phyloP scores from a whole-genome alignment of 306 rosid genomes.

The Gillenia trifoliata region DNA sequence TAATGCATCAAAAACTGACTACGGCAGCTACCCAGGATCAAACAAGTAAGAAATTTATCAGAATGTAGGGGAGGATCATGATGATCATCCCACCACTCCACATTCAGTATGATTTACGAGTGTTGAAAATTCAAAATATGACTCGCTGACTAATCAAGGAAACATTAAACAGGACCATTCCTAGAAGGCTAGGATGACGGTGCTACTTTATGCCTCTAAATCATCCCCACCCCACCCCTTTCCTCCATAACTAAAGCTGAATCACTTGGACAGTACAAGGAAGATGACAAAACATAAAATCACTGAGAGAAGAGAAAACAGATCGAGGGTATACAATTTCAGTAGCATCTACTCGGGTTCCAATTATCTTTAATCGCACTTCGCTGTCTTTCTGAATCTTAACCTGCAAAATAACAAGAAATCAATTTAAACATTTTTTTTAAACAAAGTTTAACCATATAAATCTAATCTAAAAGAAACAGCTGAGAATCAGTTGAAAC shows the following conservation, averaged over 20 bases:
- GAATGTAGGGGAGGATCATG: background rate
- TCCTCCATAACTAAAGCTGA: background rate
- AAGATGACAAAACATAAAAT: background rate
- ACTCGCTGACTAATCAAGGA: conserved; percentile 14
- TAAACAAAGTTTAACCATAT: background rate
- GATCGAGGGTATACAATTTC: conserved; percentile 59
- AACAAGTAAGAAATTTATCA: background rate
- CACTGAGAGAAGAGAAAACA: background rate
- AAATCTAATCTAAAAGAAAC: background rate
- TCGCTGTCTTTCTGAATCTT: conserved; percentile 97
- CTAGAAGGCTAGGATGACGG: background rate
- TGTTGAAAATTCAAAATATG: background rate
- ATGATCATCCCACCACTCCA: background rate
- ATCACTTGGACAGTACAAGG: background rate
- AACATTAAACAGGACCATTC: background rate
- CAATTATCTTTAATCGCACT: conserved; percentile 93
- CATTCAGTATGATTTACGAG: background rate
- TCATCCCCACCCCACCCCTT: background rate
- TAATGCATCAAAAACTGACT: background rate
- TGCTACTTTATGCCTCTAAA: background rate
- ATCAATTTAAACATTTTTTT: conserved; percentile 18
- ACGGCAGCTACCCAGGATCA: background rate
- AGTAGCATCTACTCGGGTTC: conserved; percentile 94
- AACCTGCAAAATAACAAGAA: conserved; percentile 49
- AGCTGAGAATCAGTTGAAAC: conserved; percentile 5